A percentile compares a stretch with the other conserved stretches of the same genome.
These are phyloP conservation scores for Cucumis cinereus DNA, from an alignment of 306 rosid genomes.

Conservation along the genomic window DNA sequence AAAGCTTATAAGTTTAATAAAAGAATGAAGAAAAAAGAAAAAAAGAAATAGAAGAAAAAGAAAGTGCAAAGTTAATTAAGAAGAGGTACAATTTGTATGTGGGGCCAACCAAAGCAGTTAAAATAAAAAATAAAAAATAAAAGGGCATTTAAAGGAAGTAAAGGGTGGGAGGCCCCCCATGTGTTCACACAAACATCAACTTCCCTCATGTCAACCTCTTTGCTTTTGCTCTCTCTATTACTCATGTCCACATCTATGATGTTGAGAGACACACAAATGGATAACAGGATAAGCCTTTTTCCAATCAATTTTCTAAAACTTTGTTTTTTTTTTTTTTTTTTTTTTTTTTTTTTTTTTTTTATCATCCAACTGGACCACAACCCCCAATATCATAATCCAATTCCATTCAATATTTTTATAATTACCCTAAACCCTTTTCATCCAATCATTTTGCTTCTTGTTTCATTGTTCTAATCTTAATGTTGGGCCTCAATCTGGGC, in stretches of 20 bases:
- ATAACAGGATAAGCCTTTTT: conserved; percentile 50
- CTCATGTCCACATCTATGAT: conserved; percentile 35
- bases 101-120: conserved; percentile 44
- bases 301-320: conserved; percentile 15
- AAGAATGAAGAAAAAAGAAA: neutral
- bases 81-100: conserved; percentile 16
- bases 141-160: conserved; percentile 21
- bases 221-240: conserved; percentile 12
- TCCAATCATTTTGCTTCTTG: too few species aligned
- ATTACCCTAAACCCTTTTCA: too few species aligned
- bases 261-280: conserved; percentile 28
- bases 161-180: conserved; percentile 45
- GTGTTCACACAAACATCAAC: conserved; percentile 36
- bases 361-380: conserved; percentile 34
- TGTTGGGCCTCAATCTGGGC: neutral
- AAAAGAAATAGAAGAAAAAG: neutral
- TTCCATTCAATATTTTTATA: too few species aligned
- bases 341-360: neutral
- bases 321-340: conserved; percentile 2
- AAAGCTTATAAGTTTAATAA: neutral
- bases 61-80: conserved; percentile 8
- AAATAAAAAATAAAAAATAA: neutral
- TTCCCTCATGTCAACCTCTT: conserved; percentile 34
- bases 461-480: neutral
- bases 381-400: conserved; percentile 8